Evolutionary conservation across 306 rosid species (phyloP).

Genomic region (Pterocarpus macrocarpus): DNA sequence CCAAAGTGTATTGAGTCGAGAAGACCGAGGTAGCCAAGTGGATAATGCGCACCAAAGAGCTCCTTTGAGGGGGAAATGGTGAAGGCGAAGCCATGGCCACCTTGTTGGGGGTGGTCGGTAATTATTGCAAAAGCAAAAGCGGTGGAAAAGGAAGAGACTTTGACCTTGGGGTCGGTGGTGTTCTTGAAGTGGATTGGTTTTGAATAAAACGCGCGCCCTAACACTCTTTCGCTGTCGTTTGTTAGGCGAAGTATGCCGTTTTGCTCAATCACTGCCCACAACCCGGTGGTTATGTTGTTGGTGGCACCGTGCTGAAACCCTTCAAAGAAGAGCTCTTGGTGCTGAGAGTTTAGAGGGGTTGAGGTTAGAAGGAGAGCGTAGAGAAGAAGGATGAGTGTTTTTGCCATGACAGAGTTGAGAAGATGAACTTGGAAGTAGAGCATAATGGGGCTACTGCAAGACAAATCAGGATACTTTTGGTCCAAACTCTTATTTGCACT

Average conservation of each 20-base stretch:
- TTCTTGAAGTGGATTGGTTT: conserved; percentile 40
- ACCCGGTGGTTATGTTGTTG: conserved; percentile 45
- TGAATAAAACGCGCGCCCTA: conserved; percentile 41
- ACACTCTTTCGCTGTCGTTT: neutral
- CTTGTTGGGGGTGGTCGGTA: neutral
- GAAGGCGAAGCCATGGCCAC: conserved; percentile 51
- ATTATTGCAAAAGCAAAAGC: conserved; percentile 40
- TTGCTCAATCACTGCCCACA: conserved; percentile 27
- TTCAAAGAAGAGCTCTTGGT: conserved; percentile 16
- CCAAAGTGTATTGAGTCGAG: conserved; percentile 45
- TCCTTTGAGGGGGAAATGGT: conserved; percentile 13
- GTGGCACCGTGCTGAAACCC: neutral
- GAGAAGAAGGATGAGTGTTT: conserved; percentile 29
- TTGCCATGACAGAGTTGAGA: conserved; percentile 12
- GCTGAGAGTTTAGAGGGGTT: conserved; percentile 20
- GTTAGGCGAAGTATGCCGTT: conserved; percentile 46
- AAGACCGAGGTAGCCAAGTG: conserved; percentile 45
- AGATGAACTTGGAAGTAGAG: neutral
- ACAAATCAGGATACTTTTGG: too few relatives aligned
- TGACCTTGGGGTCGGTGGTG: neutral
- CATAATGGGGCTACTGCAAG: too few relatives aligned
- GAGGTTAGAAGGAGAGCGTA: conserved; percentile 19
- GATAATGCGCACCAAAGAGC: conserved; percentile 15
- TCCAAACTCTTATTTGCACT: too few relatives aligned
- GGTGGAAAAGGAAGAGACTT: conserved; percentile 37